A percentile compares a stretch with the other conserved stretches of the same genome.
Conservation (phyloP, 495 filamentous ascomycete species). For the Penicillium longicatenatum region DNA sequence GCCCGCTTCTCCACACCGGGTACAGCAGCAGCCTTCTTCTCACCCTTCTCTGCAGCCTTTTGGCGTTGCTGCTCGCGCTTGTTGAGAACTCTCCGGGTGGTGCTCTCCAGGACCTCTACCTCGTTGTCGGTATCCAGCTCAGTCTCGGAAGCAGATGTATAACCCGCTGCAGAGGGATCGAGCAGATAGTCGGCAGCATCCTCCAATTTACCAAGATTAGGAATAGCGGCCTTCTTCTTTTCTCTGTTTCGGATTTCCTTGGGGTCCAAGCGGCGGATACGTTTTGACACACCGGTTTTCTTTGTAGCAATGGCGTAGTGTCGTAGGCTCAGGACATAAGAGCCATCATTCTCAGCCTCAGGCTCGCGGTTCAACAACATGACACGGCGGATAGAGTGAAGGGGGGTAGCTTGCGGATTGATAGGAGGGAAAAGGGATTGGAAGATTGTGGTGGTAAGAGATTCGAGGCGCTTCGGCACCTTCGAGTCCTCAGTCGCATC, state of each 20-base stretch:
- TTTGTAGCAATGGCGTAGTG: slow-evolving; percentile 96
- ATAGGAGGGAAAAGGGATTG: slow-evolving; percentile 96
- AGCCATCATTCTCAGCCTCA: slow-evolving; percentile 56
- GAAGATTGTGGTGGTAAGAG: slow-evolving; percentile 90
- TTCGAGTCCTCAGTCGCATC: slow-evolving; percentile 58
- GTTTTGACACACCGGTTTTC: slow-evolving; percentile 77
- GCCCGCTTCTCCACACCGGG: slow-evolving; percentile 73
- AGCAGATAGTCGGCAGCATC: slow-evolving; percentile 97
- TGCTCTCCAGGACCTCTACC: slow-evolving; percentile 81
- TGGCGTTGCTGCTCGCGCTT: slow-evolving; percentile 60
- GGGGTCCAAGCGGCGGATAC: slow-evolving; percentile 80
- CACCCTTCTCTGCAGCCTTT: slow-evolving; percentile 45
- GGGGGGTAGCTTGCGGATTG: slow-evolving; percentile 84
- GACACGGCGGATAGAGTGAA: slow-evolving; percentile 85
- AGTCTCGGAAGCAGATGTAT: slow-evolving; percentile 88
- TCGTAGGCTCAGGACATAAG: slow-evolving; percentile 85
- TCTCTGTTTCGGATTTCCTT: slow-evolving; percentile 72
- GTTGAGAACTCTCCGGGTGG: slow-evolving; percentile 68
- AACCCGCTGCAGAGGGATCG: slow-evolving; percentile 80
- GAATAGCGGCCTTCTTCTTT: slow-evolving; percentile 67
- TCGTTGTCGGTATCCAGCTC: slow-evolving; percentile 95
- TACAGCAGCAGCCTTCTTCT: slow-evolving; percentile 34
- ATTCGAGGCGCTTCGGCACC: slow-evolving; percentile 82
- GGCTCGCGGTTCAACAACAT: slow-evolving; percentile 84
- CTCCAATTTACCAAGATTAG: slow-evolving; percentile 85